phyloP scores from a whole-genome alignment of 495 filamentous ascomycete genomes.

The Aspergillus avenaceus region DNA sequence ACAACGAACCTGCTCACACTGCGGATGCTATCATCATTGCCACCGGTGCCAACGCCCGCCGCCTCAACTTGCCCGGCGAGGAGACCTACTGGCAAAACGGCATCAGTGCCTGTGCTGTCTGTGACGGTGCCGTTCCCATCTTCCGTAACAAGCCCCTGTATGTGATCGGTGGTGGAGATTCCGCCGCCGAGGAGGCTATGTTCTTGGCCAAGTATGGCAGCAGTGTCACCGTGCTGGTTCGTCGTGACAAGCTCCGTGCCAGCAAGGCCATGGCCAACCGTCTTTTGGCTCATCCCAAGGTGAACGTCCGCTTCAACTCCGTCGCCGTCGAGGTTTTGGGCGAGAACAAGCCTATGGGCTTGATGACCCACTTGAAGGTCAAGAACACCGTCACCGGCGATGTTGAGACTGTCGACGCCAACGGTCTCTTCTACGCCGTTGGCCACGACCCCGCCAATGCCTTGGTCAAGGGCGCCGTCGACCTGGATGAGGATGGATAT shows the following conservation, averaged over 20 bases:
- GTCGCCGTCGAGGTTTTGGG: conserved; percentile 79
- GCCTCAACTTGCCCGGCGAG: conserved; percentile 82
- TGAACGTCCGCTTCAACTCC: conserved; percentile 81
- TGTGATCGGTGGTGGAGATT: conserved; percentile 96
- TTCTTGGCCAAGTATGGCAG: conserved; percentile 97
- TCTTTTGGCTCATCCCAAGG: conserved; percentile 77
- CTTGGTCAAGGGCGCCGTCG: conserved; percentile 81
- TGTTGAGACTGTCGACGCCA: conserved; percentile 78
- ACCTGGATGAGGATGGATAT: conserved; percentile 84
- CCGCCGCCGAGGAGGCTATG: conserved; percentile 93
- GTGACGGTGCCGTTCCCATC: conserved; percentile 95
- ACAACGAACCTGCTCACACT: conserved; percentile 63
- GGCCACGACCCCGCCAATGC: conserved; percentile 91
- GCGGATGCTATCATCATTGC: conserved; percentile 91
- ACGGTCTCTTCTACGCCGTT: conserved; percentile 95
- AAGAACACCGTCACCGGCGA: conserved; percentile 75
- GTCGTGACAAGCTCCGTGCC: conserved; percentile 78
- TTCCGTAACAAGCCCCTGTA: conserved; percentile 93
- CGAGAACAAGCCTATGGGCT: conserved; percentile 62
- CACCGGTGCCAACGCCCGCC: conserved; percentile 85
- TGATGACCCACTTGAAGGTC: conserved; percentile 81
- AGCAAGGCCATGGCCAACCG: conserved; percentile 89
- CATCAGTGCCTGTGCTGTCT: conserved; percentile 94
- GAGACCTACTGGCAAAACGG: conserved; percentile 95
- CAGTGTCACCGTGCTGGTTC: conserved; percentile 89